A percentile compares a stretch with the other conserved stretches of the same genome.
Evolutionary conservation across 345 rosid species (phyloP).

Genomic region (Brassica carinata): DNA sequence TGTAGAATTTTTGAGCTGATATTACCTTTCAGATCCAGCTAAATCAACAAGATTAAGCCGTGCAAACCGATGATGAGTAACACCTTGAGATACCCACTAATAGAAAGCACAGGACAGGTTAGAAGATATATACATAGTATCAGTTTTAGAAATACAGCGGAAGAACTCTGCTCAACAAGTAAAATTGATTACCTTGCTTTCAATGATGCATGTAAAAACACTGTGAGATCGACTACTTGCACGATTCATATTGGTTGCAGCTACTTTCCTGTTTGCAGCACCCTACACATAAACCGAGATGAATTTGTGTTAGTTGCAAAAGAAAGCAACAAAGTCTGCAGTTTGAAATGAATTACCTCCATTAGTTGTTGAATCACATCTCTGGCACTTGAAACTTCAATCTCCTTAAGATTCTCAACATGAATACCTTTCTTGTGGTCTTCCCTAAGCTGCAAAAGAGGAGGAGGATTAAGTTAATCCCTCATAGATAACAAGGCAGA

Average conservation of each 20-base stretch:
- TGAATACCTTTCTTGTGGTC: conserved; percentile 89
- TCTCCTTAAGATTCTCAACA: conserved; percentile 93
- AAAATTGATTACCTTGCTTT: conserved; percentile 69
- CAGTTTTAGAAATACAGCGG: not conserved
- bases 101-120: conserved; percentile 15
- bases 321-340: not conserved
- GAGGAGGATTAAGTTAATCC: not conserved
- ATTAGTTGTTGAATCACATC: conserved; percentile 91
- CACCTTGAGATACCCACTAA: conserved; percentile 98
- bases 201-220: conserved; percentile 93
- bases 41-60: conserved; percentile 96
- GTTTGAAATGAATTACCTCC: conserved; percentile 50
- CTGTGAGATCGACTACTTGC: conserved; percentile 99
- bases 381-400: conserved; percentile 82
- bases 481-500: conserved; percentile 3
- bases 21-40: conserved; percentile 98
- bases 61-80: conserved; percentile 94
- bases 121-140: not conserved
- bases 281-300: conserved; percentile 56
- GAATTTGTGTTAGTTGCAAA: not conserved
- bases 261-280: conserved; percentile 95
- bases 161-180: conserved; percentile 17
- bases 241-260: conserved; percentile 96
- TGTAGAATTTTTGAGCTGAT: not conserved
- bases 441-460: conserved; percentile 72